Evolutionary conservation across 495 filamentous ascomycete species (phyloP), one percentile per base, ranked within the genome.

Genomic region (Hypoxylon cercidicola): DNA sequence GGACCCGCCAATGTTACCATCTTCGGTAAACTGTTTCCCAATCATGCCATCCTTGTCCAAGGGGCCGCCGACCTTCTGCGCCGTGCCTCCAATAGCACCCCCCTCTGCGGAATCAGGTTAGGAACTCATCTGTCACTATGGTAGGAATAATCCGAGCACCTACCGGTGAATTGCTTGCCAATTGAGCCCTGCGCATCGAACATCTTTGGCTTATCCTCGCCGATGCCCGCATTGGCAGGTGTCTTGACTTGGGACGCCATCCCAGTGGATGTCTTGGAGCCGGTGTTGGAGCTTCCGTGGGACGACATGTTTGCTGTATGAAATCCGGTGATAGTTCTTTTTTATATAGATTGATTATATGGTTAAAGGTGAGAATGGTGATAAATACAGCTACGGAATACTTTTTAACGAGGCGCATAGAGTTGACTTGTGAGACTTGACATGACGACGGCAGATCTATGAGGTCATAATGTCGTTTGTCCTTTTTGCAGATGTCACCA

Each of bases 51-150:
- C 72, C 55, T 76, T 77, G 49, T 79, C 74, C 9, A 84, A 61
- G 1, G 82, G 78, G 0, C 83, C 81, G 5, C 83, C 83, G 6
- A 84, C 62, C 55, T 74, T 78, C 66, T 85, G 76, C 8, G 78
- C 80, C 7, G 70, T 72, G 21, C 78, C 73, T 6, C 82, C 80
- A 10, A 82, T 54, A 0, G 74, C 60, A 7, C 83, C 82, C 4
- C 79, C 62, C 35, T 79, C 81, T 83, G 39, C 23, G 9, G 1
- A 47, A 25, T 16, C 8, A 25, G 19, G 25, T 67, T 62, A 64
- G 55, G 28, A 48, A n/a, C n/a, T 37, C 35, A 19, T 43, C 13
- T 21, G 8, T 41, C 5, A 2, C 1, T 18, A 21, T 15, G 39
- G 9, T 40, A 28, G 20, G 6, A 12, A 28, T 37, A 8, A 10